phyloP scores from a whole-genome alignment of 768 basidiomycete species.

The Saitozyma podzolica region DNA sequence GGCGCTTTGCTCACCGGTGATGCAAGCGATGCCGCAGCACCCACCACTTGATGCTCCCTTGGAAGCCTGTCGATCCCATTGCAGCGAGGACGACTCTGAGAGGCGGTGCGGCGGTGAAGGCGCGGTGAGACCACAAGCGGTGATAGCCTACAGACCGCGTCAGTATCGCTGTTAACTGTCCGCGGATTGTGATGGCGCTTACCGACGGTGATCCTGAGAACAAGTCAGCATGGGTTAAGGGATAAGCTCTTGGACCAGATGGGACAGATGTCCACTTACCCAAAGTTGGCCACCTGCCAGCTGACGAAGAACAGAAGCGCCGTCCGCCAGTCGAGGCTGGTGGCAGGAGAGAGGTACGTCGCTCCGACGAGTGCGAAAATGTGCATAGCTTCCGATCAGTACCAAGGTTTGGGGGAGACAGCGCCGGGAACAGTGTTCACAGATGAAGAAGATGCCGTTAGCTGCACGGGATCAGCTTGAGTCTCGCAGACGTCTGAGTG shows the following conservation, averaged over 20 bases:
- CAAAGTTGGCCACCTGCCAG: too few relatives aligned
- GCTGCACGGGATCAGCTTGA: too few relatives aligned
- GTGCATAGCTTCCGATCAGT: conserved; percentile 44
- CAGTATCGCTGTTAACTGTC: conserved; percentile 79
- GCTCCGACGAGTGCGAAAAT: conserved; percentile 57
- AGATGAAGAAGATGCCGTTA: conserved; percentile 35
- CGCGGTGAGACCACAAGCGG: too few relatives aligned
- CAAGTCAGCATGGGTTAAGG: too few relatives aligned
- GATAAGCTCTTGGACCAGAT: conserved; percentile 70
- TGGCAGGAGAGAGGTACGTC: too few relatives aligned
- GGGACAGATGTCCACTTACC: too few relatives aligned
- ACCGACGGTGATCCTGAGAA: too few relatives aligned
- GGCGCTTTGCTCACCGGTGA: conserved; percentile 58
- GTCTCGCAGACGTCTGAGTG: too few relatives aligned
- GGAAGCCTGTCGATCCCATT: conserved; percentile 71
- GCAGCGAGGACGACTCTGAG: conserved; percentile 65
- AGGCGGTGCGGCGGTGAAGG: conserved; percentile 63
- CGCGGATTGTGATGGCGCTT: conserved; percentile 63
- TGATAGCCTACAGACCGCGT: too few relatives aligned
- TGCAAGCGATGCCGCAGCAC: too few relatives aligned
- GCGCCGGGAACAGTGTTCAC: conserved; percentile 18
- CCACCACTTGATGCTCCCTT: conserved; percentile 82
- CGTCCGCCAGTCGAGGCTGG: too few relatives aligned
- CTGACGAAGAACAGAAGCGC: too few relatives aligned
- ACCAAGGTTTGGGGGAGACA: background rate